Evolutionary conservation across 768 basidiomycete genomes (phyloP).

Genomic region (Postia placenta): DNA sequence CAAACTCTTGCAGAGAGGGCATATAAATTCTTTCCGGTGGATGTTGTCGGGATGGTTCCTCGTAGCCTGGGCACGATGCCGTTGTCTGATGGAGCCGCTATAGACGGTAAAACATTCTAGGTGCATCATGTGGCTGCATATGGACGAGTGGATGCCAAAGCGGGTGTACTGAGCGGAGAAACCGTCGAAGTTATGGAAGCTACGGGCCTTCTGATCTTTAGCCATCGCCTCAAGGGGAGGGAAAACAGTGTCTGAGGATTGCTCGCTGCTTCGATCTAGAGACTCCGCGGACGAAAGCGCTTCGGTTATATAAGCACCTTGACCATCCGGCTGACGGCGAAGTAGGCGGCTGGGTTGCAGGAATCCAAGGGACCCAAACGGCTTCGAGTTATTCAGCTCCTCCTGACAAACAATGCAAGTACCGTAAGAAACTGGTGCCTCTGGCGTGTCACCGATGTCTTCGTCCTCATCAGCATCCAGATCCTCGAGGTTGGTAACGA

Average conservation of each 20-base stretch:
- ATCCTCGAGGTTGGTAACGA: constrained; percentile 72
- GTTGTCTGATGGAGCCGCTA: constrained; percentile 76
- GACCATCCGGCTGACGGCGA: constrained; percentile 68
- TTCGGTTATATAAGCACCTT: constrained; percentile 61
- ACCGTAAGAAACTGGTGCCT: constrained; percentile 59
- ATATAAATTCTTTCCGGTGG: constrained; percentile 91
- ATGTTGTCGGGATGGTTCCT: constrained; percentile 93
- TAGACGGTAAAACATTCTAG: constrained; percentile 90
- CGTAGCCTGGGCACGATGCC: constrained; percentile 83
- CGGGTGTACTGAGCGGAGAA: constrained; percentile 67
- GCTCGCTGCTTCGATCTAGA: constrained; percentile 48
- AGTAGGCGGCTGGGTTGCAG: constrained; percentile 85
- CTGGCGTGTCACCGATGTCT: constrained; percentile 42
- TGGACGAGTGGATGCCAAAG: constrained; percentile 82
- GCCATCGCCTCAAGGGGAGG: constrained; percentile 48
- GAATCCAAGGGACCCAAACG: constrained; percentile 84
- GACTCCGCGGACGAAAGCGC: constrained; percentile 55
- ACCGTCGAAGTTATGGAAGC: constrained; percentile 58
- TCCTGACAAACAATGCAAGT: constrained; percentile 99
- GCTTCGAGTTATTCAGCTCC: constrained; percentile 62
- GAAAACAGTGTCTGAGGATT: constrained; percentile 31
- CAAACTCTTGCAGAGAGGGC: constrained; percentile 93
- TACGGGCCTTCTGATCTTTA: constrained; percentile 36
- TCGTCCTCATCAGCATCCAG: constrained; percentile 70
- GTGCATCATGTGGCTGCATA: constrained; percentile 98